Conservation (phyloP, 345 rosid genomes). For the Dovyalis caffra region DNA sequence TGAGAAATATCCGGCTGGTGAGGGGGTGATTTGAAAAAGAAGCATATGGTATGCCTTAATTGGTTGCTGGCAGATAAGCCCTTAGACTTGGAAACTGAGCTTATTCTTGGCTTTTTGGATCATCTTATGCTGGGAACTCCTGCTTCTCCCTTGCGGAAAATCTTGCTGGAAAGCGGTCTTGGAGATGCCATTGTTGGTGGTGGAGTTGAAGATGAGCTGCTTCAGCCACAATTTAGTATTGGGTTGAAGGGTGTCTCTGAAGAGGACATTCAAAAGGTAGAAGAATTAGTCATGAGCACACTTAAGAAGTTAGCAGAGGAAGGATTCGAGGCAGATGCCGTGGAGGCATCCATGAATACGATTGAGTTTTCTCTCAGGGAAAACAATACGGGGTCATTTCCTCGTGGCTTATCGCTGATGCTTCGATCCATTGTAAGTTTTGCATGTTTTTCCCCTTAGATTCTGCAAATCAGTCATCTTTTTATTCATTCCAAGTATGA, state of each 20-base stretch:
- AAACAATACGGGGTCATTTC: conserved; percentile 95
- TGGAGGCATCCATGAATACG: conserved; percentile 99
- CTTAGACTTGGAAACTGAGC: conserved; percentile 85
- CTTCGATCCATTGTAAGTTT: conserved; percentile 74
- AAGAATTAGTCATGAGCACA: conserved; percentile 69
- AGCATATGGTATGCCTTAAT: conserved; percentile 91
- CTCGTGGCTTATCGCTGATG: conserved; percentile 97
- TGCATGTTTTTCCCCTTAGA: neutral
- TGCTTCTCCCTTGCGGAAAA: conserved; percentile 92
- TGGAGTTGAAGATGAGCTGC: conserved; percentile 88
- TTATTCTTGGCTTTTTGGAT: conserved; percentile 84
- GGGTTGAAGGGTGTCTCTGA: conserved; percentile 88
- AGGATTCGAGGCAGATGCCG: conserved; percentile 86
- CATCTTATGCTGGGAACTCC: conserved; percentile 96
- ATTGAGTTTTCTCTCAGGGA: conserved; percentile 96
- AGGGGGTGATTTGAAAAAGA: conserved; percentile 79
- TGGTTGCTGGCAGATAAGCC: conserved; percentile 90
- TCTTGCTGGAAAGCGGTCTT: conserved; percentile 86
- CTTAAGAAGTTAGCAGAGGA: conserved; percentile 74
- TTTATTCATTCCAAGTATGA: conserved; percentile 8
- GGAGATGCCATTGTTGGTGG: conserved; percentile 95
- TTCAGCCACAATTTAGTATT: conserved; percentile 92
- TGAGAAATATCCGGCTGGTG: conserved; percentile 86
- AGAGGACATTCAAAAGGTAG: conserved; percentile 71
- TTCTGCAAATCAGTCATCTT: neutral